Evolutionary conservation across 2,329 filamentous ascomycete species (phyloP).

Genomic region (Apiospora koreana): DNA sequence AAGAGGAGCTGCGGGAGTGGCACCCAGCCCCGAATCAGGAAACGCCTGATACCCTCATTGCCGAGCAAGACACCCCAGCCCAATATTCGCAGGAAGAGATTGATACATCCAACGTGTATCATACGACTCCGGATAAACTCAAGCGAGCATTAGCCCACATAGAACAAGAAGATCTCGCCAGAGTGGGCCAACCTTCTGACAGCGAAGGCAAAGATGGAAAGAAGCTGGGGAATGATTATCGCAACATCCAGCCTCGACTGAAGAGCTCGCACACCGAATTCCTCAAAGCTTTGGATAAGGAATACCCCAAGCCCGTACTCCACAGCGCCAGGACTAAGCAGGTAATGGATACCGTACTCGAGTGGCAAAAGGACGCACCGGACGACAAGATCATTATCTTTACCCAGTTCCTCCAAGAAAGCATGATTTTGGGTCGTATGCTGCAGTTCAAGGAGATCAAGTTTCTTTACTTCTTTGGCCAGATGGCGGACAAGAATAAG

Average conservation of each 20-base stretch:
- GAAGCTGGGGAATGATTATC: constrained; percentile 4
- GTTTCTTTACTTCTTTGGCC: constrained; percentile 41
- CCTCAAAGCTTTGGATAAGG: not conserved
- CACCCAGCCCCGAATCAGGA: not conserved
- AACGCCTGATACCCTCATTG: too few relatives aligned
- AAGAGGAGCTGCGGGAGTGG: not conserved
- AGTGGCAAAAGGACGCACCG: not conserved
- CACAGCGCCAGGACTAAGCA: not conserved
- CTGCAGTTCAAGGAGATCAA: constrained; percentile 28
- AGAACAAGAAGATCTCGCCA: not conserved
- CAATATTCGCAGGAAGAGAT: not conserved
- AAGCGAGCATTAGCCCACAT: too few relatives aligned
- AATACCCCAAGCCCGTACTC: not conserved
- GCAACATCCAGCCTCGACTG: not conserved
- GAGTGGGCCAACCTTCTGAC: not conserved
- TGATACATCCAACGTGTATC: not conserved
- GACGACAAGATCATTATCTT: constrained; percentile 18
- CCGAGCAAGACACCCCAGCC: not conserved
- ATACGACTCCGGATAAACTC: too few relatives aligned
- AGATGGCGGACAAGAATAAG: constrained; percentile 20
- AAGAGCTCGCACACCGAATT: not conserved
- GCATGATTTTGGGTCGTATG: constrained; percentile 36
- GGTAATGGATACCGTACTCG: not conserved
- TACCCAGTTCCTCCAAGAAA: not conserved
- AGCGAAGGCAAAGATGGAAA: not conserved